Evolutionary conservation across 495 filamentous ascomycete species (phyloP), one percentile per base, ranked within the genome.

Genomic region (Glarea lozoyensis): DNA sequence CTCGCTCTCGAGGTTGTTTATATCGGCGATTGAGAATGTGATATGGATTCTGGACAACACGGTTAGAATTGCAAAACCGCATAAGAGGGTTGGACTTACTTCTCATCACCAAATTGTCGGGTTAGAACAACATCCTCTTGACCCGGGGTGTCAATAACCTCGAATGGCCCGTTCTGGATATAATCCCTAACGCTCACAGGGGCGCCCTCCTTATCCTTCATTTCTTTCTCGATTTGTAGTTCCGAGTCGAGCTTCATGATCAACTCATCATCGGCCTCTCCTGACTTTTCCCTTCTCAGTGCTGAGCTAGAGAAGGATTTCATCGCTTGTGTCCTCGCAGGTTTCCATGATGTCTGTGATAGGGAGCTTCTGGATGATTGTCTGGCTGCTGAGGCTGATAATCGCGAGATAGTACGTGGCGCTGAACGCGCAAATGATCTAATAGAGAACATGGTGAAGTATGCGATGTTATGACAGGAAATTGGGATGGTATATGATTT

Each of bases 21-120:
- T 74, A 61, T 96, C 93, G 51, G 85, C 79, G 59, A 95, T 88
- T 50, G 88, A 92, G 73, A 98, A 98, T 49, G 80, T 79, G 49
- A 97, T 76, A 44, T 80, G 81, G 69, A 99, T 94, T 50, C 87
- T 94, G 49, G n/a, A 7, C 7, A n/a, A 29, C 9, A 13, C 19
- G 29, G 42, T 60, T 40, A 61, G 50, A 31, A 30, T 48, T 12
- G 6, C 44, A 23, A 17, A 41, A 38, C 16, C 16, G 10, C 10
- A 12, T 11, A 4, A 11, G 22, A 25, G n/a, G 11, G 13, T 11
- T 5, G 31, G 13, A 64, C 79, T 63, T 65, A 93, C 86, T 76
- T 85, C 69, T 99, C 92, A 56, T 90, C 80, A 56, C 82, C 84
- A 48, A 85, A 89, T 55, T 78, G 83, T 55, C 88, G 82, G 34